Percentiles rank a stretch among this genome's conserved stretches.
Conservation (phyloP, 768 basidiomycete genomes). For the Tephrocybe rancida region DNA sequence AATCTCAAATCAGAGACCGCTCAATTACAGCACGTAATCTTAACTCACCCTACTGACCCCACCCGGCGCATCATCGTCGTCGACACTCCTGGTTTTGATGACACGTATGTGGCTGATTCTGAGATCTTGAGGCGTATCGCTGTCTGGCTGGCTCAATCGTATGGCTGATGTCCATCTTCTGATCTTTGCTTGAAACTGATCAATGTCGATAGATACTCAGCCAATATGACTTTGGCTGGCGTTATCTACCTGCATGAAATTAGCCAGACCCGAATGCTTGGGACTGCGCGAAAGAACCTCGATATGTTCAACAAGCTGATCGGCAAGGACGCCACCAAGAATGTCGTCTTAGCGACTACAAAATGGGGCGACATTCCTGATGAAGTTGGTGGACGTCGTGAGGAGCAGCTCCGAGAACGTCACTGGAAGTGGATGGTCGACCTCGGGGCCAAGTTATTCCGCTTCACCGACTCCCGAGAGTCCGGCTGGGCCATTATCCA, state of each 20-base stretch:
- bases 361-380: slow-evolving; percentile 12
- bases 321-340: slow-evolving; percentile 14
- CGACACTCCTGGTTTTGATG: slow-evolving; percentile 14
- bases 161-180: neutral
- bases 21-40: slow-evolving; percentile 12
- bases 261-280: slow-evolving; percentile 20
- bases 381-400: slow-evolving; percentile 6
- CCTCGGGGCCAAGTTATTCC: slow-evolving; percentile 8
- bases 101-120: neutral
- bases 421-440: slow-evolving; percentile 14
- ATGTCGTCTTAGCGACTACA: slow-evolving; percentile 19
- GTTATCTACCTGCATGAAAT: slow-evolving; percentile 21
- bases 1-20: slow-evolving; percentile 14
- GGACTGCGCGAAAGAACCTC: slow-evolving; percentile 23
- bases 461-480: slow-evolving; percentile 8
- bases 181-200: neutral
- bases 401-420: slow-evolving; percentile 10
- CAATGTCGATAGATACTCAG: slow-evolving; percentile 8
- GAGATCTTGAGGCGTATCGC: slow-evolving; percentile 4
- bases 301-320: slow-evolving; percentile 19
- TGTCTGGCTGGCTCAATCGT: slow-evolving; percentile 16
- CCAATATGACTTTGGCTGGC: slow-evolving; percentile 15
- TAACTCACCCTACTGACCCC: slow-evolving; percentile 9
- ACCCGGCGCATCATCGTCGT: slow-evolving; percentile 13
- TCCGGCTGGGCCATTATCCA: slow-evolving; percentile 12